Evolutionary conservation across 108 stramenopile species (phyloP).

Genomic region (Thalassiosira profunda): DNA sequence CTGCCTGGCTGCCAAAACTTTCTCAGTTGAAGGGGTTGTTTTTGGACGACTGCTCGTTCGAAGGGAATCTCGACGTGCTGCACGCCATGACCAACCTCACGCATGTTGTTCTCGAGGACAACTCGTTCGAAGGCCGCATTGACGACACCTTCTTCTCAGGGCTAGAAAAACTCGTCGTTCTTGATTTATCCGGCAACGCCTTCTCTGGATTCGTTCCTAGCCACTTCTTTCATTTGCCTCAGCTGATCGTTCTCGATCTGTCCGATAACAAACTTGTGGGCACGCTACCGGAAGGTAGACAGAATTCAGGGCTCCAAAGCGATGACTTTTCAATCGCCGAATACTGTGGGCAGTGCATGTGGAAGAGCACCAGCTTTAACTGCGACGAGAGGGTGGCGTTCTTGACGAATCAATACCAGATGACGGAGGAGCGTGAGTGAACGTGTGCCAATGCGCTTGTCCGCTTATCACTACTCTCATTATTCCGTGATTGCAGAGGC

Average conservation of each 20-base stretch:
- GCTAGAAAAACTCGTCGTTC: constrained; percentile 14
- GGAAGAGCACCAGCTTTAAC: no score
- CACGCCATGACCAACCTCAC: constrained; percentile 33
- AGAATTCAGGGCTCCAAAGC: no score
- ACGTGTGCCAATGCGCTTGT: no score
- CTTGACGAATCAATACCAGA: no score
- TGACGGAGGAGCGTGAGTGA: no score
- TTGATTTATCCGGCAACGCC: constrained; percentile 34
- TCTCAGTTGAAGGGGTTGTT: constrained; percentile 11
- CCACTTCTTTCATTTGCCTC: constrained; percentile 33
- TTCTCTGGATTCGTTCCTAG: constrained; percentile 32
- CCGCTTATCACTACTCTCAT: no score
- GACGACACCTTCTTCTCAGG: constrained; percentile 30
- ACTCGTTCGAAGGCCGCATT: constrained; percentile 28
- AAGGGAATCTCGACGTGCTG: constrained; percentile 21
- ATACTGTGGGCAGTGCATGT: no score
- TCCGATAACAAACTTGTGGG: constrained; percentile 33
- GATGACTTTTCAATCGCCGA: no score
- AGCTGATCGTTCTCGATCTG: constrained; percentile 44
- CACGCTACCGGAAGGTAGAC: constrained; percentile 19
- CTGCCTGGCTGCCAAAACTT: constrained; percentile 38
- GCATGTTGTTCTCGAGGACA: constrained; percentile 43
- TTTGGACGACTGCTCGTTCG: constrained; percentile 25
- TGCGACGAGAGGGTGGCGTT: no score
- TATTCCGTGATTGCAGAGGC: no score